Evolutionary conservation across 768 basidiomycete genomes (phyloP).

Genomic region (Rubroboletus satanas): DNA sequence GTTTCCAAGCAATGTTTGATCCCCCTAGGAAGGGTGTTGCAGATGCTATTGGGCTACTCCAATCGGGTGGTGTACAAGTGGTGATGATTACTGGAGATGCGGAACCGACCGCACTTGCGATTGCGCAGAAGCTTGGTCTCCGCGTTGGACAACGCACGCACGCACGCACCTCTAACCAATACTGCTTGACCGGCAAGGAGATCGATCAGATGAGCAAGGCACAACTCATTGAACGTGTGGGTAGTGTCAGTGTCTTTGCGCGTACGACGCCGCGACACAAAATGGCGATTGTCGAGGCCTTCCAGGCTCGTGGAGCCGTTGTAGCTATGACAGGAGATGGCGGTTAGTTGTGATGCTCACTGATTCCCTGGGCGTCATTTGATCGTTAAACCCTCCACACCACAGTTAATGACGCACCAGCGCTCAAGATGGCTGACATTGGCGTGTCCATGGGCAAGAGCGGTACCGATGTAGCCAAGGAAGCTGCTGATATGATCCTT

Average conservation of each 20-base stretch:
- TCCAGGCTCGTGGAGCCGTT: constrained; percentile 82
- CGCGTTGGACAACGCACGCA: constrained; percentile 49
- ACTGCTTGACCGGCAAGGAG: constrained; percentile 73
- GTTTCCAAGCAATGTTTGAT: constrained; percentile 94
- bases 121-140: constrained; percentile 82
- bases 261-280: constrained; percentile 96
- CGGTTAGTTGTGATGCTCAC: constrained; percentile 51
- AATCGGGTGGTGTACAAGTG: constrained; percentile 87
- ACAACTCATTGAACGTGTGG: constrained; percentile 81
- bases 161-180: constrained; percentile 29
- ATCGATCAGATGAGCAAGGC: constrained; percentile 81
- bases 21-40: constrained; percentile 93
- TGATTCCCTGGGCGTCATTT: background rate
- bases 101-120: constrained; percentile 84
- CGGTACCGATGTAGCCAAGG: constrained; percentile 98
- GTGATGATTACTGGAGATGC: constrained; percentile 99
- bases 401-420: constrained; percentile 91
- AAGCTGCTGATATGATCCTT: constrained; percentile 94
- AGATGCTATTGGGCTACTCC: constrained; percentile 77
- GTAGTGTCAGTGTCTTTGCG: constrained; percentile 83
- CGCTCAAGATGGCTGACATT: constrained; percentile 96
- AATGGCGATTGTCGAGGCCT: constrained; percentile 95
- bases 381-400: background rate
- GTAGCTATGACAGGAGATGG: constrained; percentile 99
- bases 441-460: constrained; percentile 97